phyloP scores from a whole-genome alignment of 306 rosid genomes.

The Casuarina glauca region DNA sequence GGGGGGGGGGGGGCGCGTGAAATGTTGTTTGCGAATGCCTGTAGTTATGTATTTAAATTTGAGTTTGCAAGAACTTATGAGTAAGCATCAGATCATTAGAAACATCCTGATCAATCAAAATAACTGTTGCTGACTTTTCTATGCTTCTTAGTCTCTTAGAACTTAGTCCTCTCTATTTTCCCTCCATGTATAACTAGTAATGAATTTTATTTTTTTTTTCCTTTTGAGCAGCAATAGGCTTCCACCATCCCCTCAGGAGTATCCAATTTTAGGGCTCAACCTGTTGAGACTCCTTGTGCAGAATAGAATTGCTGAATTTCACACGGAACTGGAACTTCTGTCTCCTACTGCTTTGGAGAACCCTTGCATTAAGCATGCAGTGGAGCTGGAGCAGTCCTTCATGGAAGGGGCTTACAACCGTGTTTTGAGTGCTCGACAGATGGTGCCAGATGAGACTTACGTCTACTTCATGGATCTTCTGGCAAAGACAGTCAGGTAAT shows the following conservation, averaged over 20 bases:
- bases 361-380: conserved; percentile 93
- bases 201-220: conserved; percentile 17
- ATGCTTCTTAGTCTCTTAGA: not conserved
- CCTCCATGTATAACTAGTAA: not conserved
- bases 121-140: not conserved
- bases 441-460: conserved; percentile 86
- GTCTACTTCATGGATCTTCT: conserved; percentile 94
- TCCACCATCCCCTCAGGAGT: conserved; percentile 82
- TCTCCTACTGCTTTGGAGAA: conserved; percentile 83
- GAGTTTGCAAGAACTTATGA: not conserved
- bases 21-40: not conserved
- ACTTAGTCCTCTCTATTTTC: not conserved
- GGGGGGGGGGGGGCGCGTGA: too few relatives aligned
- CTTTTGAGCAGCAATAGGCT: conserved; percentile 63
- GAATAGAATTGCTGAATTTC: conserved; percentile 97
- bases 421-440: conserved; percentile 90
- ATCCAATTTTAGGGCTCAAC: conserved; percentile 95
- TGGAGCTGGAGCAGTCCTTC: conserved; percentile 98
- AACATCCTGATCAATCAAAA: not conserved
- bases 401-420: conserved; percentile 99
- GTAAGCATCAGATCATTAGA: not conserved
- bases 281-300: conserved; percentile 94
- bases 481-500: conserved; percentile 95
- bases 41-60: not conserved
- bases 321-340: conserved; percentile 91